A percentile compares a stretch with the other conserved stretches of the same genome.
phyloP scores from a whole-genome alignment of 164 flowering plant species.

The Magnolia officinalis region DNA sequence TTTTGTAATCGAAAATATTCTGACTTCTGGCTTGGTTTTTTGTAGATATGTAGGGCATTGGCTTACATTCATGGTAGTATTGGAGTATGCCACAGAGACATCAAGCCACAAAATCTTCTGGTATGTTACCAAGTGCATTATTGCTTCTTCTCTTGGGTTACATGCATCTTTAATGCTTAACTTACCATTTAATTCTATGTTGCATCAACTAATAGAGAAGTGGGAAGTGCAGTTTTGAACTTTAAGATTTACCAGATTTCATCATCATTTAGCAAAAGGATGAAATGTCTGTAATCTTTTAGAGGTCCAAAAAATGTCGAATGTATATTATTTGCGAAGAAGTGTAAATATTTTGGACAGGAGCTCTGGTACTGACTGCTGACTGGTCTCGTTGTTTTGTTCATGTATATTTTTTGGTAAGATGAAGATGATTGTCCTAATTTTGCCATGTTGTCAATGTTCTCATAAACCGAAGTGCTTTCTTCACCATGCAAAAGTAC shows the following conservation, averaged over 20 bases:
- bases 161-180: too few species aligned
- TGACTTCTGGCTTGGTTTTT: conserved; percentile 3
- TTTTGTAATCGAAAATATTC: not conserved
- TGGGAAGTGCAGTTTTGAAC: not conserved
- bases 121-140: conserved; percentile 19
- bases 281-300: too few species aligned
- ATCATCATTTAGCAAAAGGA: not conserved
- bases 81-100: conserved; percentile 70
- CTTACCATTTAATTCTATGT: too few species aligned
- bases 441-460: not conserved
- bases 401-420: too few species aligned
- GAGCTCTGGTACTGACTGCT: too few species aligned
- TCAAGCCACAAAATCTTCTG: conserved; percentile 67
- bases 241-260: too few species aligned
- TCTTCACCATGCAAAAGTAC: not conserved
- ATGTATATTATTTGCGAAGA: not conserved
- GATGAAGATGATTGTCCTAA: too few species aligned
- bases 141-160: not conserved
- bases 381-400: too few species aligned
- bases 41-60: conserved; percentile 57
- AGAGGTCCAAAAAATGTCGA: not conserved
- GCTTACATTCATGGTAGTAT: conserved; percentile 55
- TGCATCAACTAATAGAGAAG: not conserved
- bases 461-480: not conserved
- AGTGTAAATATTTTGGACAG: too few species aligned